Base-by-base conservation (phyloP, 768 basidiomycete species). In the Terana coerulea region DNA sequence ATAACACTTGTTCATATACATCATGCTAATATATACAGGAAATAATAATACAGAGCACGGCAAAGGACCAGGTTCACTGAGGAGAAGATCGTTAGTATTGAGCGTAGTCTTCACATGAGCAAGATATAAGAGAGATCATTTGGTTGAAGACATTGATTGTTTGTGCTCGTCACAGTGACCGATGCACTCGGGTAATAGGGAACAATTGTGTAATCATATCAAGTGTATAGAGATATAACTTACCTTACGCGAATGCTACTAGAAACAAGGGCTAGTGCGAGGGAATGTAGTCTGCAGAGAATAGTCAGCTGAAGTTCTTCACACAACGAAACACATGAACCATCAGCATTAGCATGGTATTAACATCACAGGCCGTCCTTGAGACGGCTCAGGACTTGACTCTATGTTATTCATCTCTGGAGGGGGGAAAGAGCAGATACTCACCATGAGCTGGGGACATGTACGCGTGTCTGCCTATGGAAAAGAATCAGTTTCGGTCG, bases 331-430 rank as follows among this genome's bases (percentile, higher is more conserved):
- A 54, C 29, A 49, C 40, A 34, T 40, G 51, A 49, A 53, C 59
- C 25, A 60, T 72, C 89, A 91, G 87, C 77, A 91, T 91, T 91
- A 91, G 88, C 88, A 91, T 91, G 88, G 86, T 76, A 65, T 53
- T 67, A 72, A 88, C 87, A 75, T 87, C 86, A 86, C 74, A 67
- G 62, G 74, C 71, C 67, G 75, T 86, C 84, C 84, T 76, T 80
- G 51, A 80, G 84, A 88, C 78, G 69, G 74, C 68, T 91, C 82
- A 84, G 88, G 73, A 88, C 88, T 91, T 91, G 88, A 91, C 88
- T 89, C 88, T 91, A 79, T 81, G 74, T 75, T 81, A 65, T 76
- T 81, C 75, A 88, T 86, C 88, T 81, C 61, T 70, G 59, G 53
- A 59, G 22, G 11, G 10, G n/a, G n/a, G 46, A 50, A 5, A 56